phyloP scores from a whole-genome alignment of 164 flowering plant genomes.

The Magnolia changhungtana region DNA sequence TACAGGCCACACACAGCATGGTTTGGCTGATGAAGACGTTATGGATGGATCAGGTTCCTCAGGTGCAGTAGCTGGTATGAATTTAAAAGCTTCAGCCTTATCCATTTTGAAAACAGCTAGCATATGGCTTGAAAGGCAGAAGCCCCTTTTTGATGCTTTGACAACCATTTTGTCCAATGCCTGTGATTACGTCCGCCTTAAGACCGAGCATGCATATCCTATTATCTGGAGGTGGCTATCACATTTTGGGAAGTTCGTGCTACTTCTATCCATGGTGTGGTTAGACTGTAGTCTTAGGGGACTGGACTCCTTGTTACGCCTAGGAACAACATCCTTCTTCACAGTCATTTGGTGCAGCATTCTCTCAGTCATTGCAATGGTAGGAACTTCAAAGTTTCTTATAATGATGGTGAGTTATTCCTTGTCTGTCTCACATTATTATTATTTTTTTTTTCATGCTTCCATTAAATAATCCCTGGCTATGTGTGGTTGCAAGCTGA shows the following conservation, averaged over 20 bases:
- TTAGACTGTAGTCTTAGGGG: constrained; percentile 83
- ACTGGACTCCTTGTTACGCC: constrained; percentile 63
- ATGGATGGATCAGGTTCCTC: constrained; percentile 26
- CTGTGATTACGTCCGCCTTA: constrained; percentile 38
- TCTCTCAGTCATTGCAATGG: constrained; percentile 78
- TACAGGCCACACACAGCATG: constrained; percentile 20
- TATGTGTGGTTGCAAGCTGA: neutral
- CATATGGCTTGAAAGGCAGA: constrained; percentile 54
- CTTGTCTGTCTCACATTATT: neutral
- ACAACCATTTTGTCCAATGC: constrained; percentile 23
- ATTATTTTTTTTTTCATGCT: neutral
- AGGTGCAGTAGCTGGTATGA: constrained; percentile 26
- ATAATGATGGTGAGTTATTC: constrained; percentile 54
- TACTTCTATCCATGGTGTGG: constrained; percentile 75
- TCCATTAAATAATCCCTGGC: neutral
- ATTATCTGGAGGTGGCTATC: constrained; percentile 58
- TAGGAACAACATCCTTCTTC: constrained; percentile 89
- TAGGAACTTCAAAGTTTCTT: constrained; percentile 66
- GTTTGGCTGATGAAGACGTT: constrained; percentile 23
- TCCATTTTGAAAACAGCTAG: constrained; percentile 34
- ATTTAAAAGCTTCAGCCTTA: constrained; percentile 31
- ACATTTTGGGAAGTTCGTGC: constrained; percentile 58
- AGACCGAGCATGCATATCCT: constrained; percentile 52
- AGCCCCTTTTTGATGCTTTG: constrained; percentile 40
- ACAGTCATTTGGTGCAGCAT: constrained; percentile 78